These are phyloP conservation scores for Paecilomyces fulvus DNA, from an alignment of 2,329 filamentous ascomycete genomes.

Conservation along the genomic window DNA sequence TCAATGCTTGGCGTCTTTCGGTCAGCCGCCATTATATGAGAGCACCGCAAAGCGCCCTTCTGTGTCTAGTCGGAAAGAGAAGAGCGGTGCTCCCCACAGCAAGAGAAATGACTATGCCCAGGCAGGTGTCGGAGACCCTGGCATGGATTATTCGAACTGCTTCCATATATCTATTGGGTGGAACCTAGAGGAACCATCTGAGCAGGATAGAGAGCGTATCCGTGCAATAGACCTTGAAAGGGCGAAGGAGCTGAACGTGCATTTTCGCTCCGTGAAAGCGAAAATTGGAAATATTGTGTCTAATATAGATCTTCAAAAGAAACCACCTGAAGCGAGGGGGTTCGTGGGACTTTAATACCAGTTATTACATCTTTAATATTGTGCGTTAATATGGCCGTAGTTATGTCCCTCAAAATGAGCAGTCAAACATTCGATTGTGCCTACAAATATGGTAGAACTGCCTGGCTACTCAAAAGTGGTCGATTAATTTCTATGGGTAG, in stretches of 20 bases:
- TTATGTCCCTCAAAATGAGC: no score
- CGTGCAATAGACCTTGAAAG: conserved; percentile 14
- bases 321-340: conserved; percentile 5
- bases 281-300: conserved; percentile 66
- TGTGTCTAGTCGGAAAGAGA: conserved; percentile 1
- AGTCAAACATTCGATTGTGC: no score
- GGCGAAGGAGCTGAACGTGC: conserved; percentile 40
- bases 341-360: conserved; percentile 8
- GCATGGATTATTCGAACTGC: conserved; percentile 42
- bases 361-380: neutral
- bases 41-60: conserved; percentile 9
- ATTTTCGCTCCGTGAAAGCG: conserved; percentile 56
- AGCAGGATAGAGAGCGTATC: conserved; percentile 31
- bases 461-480: no score
- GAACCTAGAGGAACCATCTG: conserved; percentile 53
- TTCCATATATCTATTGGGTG: conserved; percentile 92
- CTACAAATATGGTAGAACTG: no score
- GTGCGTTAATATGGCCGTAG: no score
- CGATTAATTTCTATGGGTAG: no score
- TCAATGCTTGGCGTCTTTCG: conserved; percentile 47
- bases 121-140: conserved; percentile 12
- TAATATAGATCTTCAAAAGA: conserved; percentile 19
- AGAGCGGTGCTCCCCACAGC: conserved; percentile 11
- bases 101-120: conserved; percentile 11
- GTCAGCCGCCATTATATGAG: conserved; percentile 63